Conservation (phyloP, 768 basidiomycete genomes). For the Lanmaoa rubissima region DNA sequence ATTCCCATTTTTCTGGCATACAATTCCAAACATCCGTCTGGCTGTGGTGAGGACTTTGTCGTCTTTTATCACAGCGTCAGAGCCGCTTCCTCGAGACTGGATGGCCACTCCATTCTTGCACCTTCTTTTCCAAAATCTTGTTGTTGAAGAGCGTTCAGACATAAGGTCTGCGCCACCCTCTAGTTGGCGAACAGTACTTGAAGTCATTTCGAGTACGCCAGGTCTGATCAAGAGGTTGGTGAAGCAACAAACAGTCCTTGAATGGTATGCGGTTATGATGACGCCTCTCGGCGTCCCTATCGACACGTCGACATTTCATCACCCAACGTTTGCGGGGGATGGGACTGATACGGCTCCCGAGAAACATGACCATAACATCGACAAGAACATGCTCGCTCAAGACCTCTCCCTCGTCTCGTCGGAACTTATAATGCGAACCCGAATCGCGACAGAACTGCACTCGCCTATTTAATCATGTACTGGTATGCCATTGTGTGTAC, state of each 20-base stretch:
- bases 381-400: constrained; percentile 92
- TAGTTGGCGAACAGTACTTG: constrained; percentile 73
- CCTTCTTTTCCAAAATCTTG: constrained; percentile 89
- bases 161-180: constrained; percentile 70
- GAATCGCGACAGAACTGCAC: constrained; percentile 71
- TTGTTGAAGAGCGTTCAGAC: constrained; percentile 87
- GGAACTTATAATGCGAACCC: constrained; percentile 75
- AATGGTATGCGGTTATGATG: constrained; percentile 89
- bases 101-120: constrained; percentile 71
- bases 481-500: constrained; percentile 46
- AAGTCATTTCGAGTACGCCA: constrained; percentile 45
- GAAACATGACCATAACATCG: constrained; percentile 91
- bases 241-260: constrained; percentile 59
- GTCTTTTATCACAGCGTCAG: constrained; percentile 78
- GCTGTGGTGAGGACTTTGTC: constrained; percentile 88
- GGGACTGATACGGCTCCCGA: constrained; percentile 48
- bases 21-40: constrained; percentile 88
- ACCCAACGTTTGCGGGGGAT: constrained; percentile 49
- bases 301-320: constrained; percentile 67
- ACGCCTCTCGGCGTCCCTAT: constrained; percentile 83
- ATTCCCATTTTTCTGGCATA: constrained; percentile 97
- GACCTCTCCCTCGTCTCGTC: constrained; percentile 79
- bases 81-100: constrained; percentile 80
- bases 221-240: constrained; percentile 53
- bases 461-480: constrained; percentile 64